Evolutionary conservation across 140 eudicot genomes (phyloP).

Genomic region (Senecio squalidus): DNA sequence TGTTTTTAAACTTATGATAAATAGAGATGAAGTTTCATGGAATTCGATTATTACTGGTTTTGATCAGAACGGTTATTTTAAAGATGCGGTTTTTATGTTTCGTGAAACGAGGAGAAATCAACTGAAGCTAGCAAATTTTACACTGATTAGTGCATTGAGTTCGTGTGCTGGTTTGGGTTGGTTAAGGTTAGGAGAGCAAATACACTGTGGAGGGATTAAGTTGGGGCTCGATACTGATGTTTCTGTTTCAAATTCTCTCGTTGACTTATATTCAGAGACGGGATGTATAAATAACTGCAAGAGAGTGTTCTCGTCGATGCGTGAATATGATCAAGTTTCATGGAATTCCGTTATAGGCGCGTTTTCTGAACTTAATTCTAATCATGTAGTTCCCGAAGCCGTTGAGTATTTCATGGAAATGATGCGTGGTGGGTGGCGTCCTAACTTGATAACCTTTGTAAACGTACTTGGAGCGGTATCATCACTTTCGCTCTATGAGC

Average conservation of each 20-base stretch:
- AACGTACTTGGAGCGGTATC: conserved; percentile 66
- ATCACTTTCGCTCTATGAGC: conserved; percentile 35
- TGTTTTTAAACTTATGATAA: conserved; percentile 46
- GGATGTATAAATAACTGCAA: conserved; percentile 47
- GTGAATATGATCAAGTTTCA: conserved; percentile 66
- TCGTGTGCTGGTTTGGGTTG: conserved; percentile 72
- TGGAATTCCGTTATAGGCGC: conserved; percentile 90
- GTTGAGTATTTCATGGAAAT: conserved; percentile 48
- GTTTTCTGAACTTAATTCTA: conserved; percentile 33
- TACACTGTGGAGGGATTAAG: conserved; percentile 68
- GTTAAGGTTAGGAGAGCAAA: conserved; percentile 60
- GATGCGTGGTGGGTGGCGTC: conserved; percentile 65
- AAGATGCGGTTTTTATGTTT: conserved; percentile 59
- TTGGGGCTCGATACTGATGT: conserved; percentile 75
- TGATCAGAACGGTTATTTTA: conserved; percentile 57
- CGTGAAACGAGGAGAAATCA: conserved; percentile 51
- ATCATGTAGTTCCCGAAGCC: conserved; percentile 35
- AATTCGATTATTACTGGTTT: conserved; percentile 74
- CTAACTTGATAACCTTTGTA: conserved; percentile 61
- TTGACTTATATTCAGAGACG: conserved; percentile 62
- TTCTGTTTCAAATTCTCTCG: conserved; percentile 84
- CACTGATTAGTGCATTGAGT: conserved; percentile 75
- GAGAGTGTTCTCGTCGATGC: conserved; percentile 64
- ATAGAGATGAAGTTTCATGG: conserved; percentile 78
- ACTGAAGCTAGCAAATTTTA: conserved; percentile 48